Evolutionary conservation across 192 early-diverging fungal genomes (phyloP).

Genomic region (Backusella australiensis): DNA sequence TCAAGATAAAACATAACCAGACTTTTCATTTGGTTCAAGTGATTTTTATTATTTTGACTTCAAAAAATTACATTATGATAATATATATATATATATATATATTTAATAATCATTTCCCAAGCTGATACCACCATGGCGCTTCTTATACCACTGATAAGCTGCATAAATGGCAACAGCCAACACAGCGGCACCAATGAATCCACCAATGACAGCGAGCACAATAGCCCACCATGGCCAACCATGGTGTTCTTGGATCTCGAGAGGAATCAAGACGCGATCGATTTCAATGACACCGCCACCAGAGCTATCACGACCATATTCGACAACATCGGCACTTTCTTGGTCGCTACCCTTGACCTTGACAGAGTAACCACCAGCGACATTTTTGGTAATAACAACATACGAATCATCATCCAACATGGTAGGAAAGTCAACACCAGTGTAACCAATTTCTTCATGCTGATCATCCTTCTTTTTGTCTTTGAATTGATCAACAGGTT

Average conservation of each 20-base stretch:
- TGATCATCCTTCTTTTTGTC: not conserved
- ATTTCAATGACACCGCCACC: slow-evolving; percentile 35
- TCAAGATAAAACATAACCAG: not conserved
- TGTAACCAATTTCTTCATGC: not conserved
- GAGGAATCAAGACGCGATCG: slow-evolving; percentile 24
- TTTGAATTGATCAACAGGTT: not conserved
- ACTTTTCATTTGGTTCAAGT: not conserved
- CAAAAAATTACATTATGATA: not conserved
- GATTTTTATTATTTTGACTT: not conserved
- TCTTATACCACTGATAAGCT: slow-evolving; percentile 18
- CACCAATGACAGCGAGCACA: slow-evolving; percentile 19
- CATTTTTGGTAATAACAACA: slow-evolving; percentile 10
- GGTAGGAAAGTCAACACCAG: slow-evolving; percentile 24
- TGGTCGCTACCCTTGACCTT: slow-evolving; percentile 18
- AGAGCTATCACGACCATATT: slow-evolving; percentile 16
- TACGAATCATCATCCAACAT: slow-evolving; percentile 12
- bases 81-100: too few species aligned
- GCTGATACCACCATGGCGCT: not conserved
- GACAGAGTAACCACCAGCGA: slow-evolving; percentile 10
- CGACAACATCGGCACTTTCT: slow-evolving; percentile 18
- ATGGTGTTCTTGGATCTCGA: not conserved
- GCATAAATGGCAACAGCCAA: slow-evolving; percentile 14
- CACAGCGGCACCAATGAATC: not conserved
- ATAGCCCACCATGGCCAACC: slow-evolving; percentile 29
- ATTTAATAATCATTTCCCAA: not conserved